These are phyloP conservation scores for Pestalotiopsis sp. DNA, from an alignment of 2,329 filamentous ascomycete species.

Conservation along the genomic window DNA sequence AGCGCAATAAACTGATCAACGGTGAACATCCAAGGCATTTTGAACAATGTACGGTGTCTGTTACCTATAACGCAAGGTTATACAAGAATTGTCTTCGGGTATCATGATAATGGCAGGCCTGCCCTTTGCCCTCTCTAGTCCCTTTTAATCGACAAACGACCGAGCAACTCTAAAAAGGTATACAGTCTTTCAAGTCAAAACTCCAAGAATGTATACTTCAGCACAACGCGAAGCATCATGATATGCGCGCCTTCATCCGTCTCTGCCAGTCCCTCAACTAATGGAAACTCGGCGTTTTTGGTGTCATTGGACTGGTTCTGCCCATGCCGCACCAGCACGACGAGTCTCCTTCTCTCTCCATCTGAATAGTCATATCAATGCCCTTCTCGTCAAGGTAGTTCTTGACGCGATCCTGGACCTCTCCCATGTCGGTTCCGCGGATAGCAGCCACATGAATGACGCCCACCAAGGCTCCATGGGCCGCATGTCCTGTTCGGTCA, in stretches of 20 bases:
- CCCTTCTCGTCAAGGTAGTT: constrained; percentile 70
- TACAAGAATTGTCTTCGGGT: constrained; percentile 10
- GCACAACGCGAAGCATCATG: background rate
- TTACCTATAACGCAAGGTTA: background rate
- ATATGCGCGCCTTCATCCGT: background rate
- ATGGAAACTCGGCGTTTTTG: constrained; percentile 20
- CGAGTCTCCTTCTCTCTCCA: constrained; percentile 79
- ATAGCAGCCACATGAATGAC: constrained; percentile 85
- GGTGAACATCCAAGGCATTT: background rate
- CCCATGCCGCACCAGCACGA: constrained; percentile 62
- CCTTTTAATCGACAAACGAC: background rate
- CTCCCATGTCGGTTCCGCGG: constrained; percentile 72
- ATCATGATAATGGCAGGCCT: constrained; percentile 6
- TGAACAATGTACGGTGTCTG: background rate
- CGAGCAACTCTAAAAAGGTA: background rate
- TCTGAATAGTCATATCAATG: constrained; percentile 84
- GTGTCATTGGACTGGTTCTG: constrained; percentile 32
- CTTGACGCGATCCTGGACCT: constrained; percentile 77
- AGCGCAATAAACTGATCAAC: background rate
- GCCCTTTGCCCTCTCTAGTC: background rate
- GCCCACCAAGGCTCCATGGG: constrained; percentile 65
- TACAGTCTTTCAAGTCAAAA: background rate
- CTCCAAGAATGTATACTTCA: background rate
- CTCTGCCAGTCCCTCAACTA: background rate
- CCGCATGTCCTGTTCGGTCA: constrained; percentile 54